phyloP scores from a whole-genome alignment of 345 rosid genomes.

The Nephelium lappaceum region DNA sequence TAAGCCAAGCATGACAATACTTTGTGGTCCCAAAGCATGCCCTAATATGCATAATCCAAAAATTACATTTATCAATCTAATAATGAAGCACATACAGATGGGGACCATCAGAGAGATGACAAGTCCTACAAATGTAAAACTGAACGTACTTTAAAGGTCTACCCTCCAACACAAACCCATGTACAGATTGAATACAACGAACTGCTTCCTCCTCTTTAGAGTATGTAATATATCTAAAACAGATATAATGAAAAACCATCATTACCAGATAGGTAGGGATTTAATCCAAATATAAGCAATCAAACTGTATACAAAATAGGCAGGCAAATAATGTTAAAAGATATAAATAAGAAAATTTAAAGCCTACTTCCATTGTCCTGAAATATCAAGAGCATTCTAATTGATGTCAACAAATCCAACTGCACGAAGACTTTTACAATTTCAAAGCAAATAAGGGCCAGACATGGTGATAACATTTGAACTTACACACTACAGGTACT shows the following conservation, averaged over 20 bases:
- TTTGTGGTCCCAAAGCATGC: constrained; percentile 97
- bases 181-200: constrained; percentile 91
- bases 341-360: background rate
- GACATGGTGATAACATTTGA: background rate
- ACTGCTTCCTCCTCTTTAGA: constrained; percentile 86
- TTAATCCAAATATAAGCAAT: background rate
- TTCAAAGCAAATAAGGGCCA: background rate
- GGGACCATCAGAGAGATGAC: background rate
- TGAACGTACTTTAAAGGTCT: constrained; percentile 60
- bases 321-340: background rate
- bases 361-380: background rate
- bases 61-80: background rate
- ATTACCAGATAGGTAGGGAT: background rate
- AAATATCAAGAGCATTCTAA: background rate
- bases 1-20: constrained; percentile 97
- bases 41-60: constrained; percentile 42
- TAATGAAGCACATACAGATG: background rate
- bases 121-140: background rate
- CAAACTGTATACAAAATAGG: background rate
- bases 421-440: background rate
- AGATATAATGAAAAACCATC: background rate
- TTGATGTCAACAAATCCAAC: background rate
- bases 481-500: constrained; percentile 94
- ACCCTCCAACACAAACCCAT: constrained; percentile 88
- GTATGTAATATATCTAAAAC: constrained; percentile 74